Conservation (phyloP, 2,329 filamentous ascomycete species). For the Dactylonectria estremocensis region DNA sequence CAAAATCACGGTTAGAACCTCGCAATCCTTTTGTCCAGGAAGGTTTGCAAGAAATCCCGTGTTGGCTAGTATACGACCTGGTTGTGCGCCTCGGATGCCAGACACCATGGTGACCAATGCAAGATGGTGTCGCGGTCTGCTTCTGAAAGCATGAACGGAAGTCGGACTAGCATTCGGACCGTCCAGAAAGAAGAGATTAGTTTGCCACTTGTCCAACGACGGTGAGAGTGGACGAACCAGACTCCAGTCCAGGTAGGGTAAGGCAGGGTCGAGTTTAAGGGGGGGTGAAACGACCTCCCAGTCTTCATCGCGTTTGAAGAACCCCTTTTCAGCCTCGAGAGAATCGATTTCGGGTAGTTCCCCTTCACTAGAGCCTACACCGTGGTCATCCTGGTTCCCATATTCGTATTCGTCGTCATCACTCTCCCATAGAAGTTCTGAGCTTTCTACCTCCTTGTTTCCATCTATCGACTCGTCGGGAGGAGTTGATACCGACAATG, state of each 20-base stretch:
- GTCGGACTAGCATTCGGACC: not conserved
- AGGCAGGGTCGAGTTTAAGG: not conserved
- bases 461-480: not conserved
- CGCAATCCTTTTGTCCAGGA: not conserved
- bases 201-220: not conserved
- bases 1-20: conserved; percentile 3
- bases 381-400: not conserved
- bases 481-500: not conserved
- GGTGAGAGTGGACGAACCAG: not conserved
- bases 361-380: not conserved
- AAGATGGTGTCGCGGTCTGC: not conserved
- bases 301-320: not conserved
- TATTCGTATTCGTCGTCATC: conserved; percentile 14
- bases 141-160: not conserved
- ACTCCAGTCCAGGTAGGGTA: conserved; percentile 3
- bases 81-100: conserved; percentile 8
- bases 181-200: conserved; percentile 1
- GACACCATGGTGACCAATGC: conserved; percentile 2
- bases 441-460: not conserved
- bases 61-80: not conserved
- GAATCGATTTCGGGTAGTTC: not conserved
- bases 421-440: not conserved
- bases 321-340: not conserved
- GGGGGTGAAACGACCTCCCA: not conserved
- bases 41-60: not conserved